phyloP scores from a whole-genome alignment of 2,329 filamentous ascomycete species.

The Xylaria sp. region DNA sequence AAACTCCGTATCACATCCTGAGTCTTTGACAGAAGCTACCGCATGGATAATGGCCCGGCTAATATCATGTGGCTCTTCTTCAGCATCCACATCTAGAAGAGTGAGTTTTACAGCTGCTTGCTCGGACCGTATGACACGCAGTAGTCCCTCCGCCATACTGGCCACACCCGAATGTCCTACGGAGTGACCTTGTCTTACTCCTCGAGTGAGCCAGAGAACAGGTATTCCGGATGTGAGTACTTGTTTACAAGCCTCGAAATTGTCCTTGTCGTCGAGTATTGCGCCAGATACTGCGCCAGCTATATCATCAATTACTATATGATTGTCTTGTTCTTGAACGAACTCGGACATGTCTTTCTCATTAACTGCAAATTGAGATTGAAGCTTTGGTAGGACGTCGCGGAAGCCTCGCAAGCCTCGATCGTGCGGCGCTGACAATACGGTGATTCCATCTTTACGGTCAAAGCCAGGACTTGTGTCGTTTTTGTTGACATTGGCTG shows the following conservation, averaged over 20 bases:
- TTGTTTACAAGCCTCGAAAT: constrained; percentile 37
- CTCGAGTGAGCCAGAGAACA: constrained; percentile 43
- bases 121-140: constrained; percentile 46
- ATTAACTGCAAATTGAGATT: background rate
- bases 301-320: constrained; percentile 41
- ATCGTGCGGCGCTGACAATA: constrained; percentile 13
- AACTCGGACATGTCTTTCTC: constrained; percentile 17
- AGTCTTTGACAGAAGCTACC: constrained; percentile 38
- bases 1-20: constrained; percentile 43
- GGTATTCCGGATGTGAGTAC: constrained; percentile 36
- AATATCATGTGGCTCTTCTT: constrained; percentile 30
- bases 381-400: constrained; percentile 9
- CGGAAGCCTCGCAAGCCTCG: background rate
- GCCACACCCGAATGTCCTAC: constrained; percentile 8
- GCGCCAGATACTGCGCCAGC: constrained; percentile 25
- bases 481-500: background rate
- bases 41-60: constrained; percentile 29
- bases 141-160: constrained; percentile 44
- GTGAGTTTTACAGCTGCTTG: constrained; percentile 40
- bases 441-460: background rate
- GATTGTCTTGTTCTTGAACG: constrained; percentile 9
- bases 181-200: constrained; percentile 38
- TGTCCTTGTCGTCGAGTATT: constrained; percentile 17
- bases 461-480: background rate
- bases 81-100: constrained; percentile 39